phyloP scores from a whole-genome alignment of 169 alveolate species.

The Eimeria tenella region DNA sequence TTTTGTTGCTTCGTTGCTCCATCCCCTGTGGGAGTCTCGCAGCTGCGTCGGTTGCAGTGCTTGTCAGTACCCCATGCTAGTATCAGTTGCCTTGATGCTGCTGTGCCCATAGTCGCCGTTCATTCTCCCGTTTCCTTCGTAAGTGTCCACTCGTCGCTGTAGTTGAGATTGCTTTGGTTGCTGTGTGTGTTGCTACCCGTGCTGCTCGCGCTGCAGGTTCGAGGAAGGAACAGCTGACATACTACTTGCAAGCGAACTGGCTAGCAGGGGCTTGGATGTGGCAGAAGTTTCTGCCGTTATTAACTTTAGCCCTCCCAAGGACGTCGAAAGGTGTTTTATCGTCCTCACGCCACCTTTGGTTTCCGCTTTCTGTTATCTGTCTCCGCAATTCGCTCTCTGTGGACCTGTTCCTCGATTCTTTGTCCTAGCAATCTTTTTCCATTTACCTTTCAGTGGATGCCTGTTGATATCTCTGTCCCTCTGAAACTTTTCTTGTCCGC shows the following conservation, averaged over 20 bases:
- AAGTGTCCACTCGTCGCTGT: too few species aligned
- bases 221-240: constrained; percentile 23
- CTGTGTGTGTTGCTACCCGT: neutral
- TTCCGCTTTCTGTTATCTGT: neutral
- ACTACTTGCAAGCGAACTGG: constrained; percentile 94
- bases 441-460: neutral
- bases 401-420: neutral
- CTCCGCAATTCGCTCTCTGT: neutral
- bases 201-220: constrained; percentile 46
- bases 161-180: neutral
- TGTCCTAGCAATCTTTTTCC: neutral
- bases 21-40: too few species aligned
- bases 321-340: constrained; percentile 86
- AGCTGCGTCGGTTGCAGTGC: too few species aligned
- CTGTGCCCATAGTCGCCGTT: neutral
- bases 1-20: too few species aligned
- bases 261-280: constrained; percentile 96
- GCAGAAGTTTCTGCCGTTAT: constrained; percentile 93
- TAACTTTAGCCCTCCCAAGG: constrained; percentile 92
- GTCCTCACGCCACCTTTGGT: constrained; percentile 80
- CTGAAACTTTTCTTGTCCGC: too few species aligned
- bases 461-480: neutral
- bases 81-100: neutral
- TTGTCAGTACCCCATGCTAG: too few species aligned
- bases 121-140: neutral